Evolutionary conservation across 2,329 filamentous ascomycete species (phyloP).

Genomic region (Fusarium coffeatum): DNA sequence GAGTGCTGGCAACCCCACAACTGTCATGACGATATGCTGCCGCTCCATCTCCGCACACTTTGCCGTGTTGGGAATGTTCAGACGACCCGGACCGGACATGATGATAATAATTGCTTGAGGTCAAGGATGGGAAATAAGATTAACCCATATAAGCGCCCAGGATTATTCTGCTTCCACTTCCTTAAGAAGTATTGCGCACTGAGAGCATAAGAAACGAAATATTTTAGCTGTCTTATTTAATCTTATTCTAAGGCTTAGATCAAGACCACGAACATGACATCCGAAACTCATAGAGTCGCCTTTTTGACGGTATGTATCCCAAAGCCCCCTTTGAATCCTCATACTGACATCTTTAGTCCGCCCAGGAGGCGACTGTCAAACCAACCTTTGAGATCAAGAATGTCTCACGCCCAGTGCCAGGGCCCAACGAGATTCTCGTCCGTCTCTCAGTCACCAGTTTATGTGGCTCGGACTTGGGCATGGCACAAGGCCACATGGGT

Average conservation of each 20-base stretch:
- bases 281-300: conserved; percentile 22
- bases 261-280: conserved; percentile 1
- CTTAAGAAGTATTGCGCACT: fast-evolving
- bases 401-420: conserved; percentile 20
- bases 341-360: too few species aligned
- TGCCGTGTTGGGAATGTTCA: conserved; percentile 26
- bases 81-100: conserved; percentile 23
- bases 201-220: not conserved
- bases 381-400: conserved; percentile 23
- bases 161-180: not conserved
- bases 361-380: conserved; percentile 16
- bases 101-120: not conserved
- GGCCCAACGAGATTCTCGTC: conserved; percentile 49
- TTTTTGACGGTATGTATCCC: conserved; percentile 16
- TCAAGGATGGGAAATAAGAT: not conserved
- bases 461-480: conserved; percentile 54
- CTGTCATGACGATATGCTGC: conserved; percentile 3
- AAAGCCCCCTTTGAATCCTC: fast-evolving
- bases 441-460: conserved; percentile 52
- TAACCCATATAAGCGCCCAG: not conserved
- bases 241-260: too few species aligned
- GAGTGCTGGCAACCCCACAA: conserved; percentile 3
- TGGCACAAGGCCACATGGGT: conserved; percentile 54
- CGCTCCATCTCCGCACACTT: conserved; percentile 14
- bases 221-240: not conserved